phyloP scores from a whole-genome alignment of 306 rosid genomes.

The Quercus engelmannii region DNA sequence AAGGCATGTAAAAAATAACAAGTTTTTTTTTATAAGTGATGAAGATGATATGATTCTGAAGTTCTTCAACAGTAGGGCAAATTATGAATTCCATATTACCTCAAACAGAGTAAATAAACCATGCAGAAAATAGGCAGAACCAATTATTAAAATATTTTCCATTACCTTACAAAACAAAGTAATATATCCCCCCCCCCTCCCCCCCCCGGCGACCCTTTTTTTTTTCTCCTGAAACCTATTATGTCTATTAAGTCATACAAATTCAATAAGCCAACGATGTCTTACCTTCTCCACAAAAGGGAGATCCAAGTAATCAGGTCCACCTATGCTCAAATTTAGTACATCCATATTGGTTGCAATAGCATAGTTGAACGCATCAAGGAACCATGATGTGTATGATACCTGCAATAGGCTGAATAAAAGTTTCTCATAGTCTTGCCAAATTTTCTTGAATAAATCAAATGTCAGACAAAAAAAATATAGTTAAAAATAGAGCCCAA shows the following conservation, averaged over 20 bases:
- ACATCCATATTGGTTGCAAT: conserved; percentile 96
- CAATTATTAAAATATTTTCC: too few species aligned
- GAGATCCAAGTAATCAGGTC: conserved; percentile 98
- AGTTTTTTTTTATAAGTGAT: background rate
- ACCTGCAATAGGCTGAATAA: conserved; percentile 99
- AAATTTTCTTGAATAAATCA: conserved; percentile 27
- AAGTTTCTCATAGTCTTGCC: conserved; percentile 65
- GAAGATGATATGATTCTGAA: background rate
- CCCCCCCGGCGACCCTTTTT: too few species aligned
- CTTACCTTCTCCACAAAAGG: conserved; percentile 96
- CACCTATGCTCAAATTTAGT: conserved; percentile 93
- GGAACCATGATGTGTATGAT: conserved; percentile 98
- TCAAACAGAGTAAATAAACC: background rate
- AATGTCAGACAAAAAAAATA: background rate
- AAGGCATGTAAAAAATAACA: background rate
- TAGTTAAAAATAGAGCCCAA: conserved; percentile 5
- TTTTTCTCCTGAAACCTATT: background rate
- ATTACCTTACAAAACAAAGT: too few species aligned
- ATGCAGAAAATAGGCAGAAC: too few species aligned
- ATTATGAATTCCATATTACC: background rate
- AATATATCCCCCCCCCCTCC: too few species aligned
- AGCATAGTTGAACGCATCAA: conserved; percentile 98
- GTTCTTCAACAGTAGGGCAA: background rate
- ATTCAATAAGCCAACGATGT: background rate
- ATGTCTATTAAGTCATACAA: background rate